Conservation (phyloP, 345 rosid species). For the Carallia brachiata region DNA sequence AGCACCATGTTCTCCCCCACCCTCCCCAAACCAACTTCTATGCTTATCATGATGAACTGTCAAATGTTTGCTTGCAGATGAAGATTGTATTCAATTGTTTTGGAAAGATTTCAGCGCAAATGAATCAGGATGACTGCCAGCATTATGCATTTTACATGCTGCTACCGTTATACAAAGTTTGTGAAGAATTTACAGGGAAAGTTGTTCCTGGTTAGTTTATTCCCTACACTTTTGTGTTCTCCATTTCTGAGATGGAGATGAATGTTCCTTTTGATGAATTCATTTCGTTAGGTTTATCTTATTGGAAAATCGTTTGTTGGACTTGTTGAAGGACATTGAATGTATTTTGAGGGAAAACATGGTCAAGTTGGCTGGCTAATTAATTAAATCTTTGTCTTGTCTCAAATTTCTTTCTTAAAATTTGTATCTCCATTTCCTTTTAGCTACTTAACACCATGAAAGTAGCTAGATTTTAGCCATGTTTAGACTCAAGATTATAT, state of each 20-base stretch:
- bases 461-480: no score
- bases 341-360: no score
- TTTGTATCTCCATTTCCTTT: no score
- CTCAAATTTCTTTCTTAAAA: no score
- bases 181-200: constrained; percentile 85
- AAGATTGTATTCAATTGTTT: constrained; percentile 58
- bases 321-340: no score
- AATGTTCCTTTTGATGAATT: not conserved
- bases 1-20: no score
- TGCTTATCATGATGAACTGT: not conserved
- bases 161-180: constrained; percentile 76
- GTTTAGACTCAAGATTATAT: no score
- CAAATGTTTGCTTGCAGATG: constrained; percentile 49
- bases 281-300: not conserved
- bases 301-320: no score
- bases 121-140: constrained; percentile 44
- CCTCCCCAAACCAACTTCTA: no score
- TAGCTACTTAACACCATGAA: no score
- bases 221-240: not conserved
- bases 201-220: constrained; percentile 54
- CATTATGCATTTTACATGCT: constrained; percentile 56
- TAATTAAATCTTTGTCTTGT: no score
- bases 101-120: constrained; percentile 39
- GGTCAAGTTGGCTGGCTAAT: no score
- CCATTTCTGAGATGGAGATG: not conserved